A percentile compares a stretch with the other conserved stretches of the same genome.
phyloP scores from a whole-genome alignment of 495 filamentous ascomycete genomes.

The Annulohypoxylon stygium region DNA sequence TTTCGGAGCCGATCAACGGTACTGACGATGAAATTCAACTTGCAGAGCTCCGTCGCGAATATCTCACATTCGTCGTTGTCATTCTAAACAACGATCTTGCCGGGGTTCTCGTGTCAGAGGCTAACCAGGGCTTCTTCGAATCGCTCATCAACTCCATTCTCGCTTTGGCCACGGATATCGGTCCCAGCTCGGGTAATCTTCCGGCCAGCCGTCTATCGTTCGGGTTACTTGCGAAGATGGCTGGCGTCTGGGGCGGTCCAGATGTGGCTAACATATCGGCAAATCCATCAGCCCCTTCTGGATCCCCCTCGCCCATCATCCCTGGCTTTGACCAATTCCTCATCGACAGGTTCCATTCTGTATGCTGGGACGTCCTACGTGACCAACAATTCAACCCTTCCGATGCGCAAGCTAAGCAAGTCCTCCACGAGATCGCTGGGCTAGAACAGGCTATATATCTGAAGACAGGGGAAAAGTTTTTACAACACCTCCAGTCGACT shows the following conservation, averaged over 20 bases:
- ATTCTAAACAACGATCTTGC: conserved; percentile 91
- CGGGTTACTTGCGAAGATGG: conserved; percentile 82
- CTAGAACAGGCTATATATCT: conserved; percentile 88
- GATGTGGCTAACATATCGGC: conserved; percentile 71
- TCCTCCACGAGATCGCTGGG: conserved; percentile 83
- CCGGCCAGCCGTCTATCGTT: conserved; percentile 86
- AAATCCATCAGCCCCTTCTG: conserved; percentile 57
- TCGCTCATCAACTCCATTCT: conserved; percentile 85
- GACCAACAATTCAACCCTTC: conserved; percentile 78
- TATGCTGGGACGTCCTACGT: conserved; percentile 87
- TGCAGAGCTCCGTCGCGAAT: conserved; percentile 90
- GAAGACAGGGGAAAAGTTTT: conserved; percentile 78
- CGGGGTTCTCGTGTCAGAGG: conserved; percentile 85
- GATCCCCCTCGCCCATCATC: conserved; percentile 65
- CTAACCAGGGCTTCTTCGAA: conserved; percentile 90
- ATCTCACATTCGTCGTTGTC: conserved; percentile 87
- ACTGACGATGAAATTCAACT: conserved; percentile 98
- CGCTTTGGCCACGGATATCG: conserved; percentile 81
- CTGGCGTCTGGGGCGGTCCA: conserved; percentile 84
- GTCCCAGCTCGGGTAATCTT: conserved; percentile 71
- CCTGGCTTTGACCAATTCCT: conserved; percentile 95
- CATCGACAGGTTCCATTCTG: conserved; percentile 85
- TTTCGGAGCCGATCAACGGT: conserved; percentile 85
- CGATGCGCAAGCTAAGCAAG: conserved; percentile 87
- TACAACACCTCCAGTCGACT: conserved; percentile 61